Base-by-base conservation (phyloP, 306 rosid species). In the Amphicarpaea edgeworthii region DNA sequence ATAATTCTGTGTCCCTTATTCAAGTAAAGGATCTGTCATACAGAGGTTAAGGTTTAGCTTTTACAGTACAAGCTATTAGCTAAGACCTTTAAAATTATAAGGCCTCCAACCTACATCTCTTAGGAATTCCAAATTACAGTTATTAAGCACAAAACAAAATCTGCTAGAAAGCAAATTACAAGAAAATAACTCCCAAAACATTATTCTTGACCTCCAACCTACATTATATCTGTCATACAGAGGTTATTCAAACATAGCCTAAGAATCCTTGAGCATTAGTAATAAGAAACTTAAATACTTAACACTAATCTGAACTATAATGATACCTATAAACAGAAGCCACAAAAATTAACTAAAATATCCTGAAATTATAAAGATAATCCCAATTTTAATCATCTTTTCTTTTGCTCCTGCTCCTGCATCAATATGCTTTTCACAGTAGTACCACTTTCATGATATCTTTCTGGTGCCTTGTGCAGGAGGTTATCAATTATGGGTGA, bases 401-500 rank as follows among this genome's bases (percentile, higher is more conserved):
- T 24, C 14, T 67, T 40, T 43, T 66, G 14, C 14, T 67, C 53
- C 46, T 38, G 3, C 15, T 17, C 26, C 23, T 40, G 30, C 47
- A 21, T 51, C 34, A 46, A 58, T 43, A 7, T 7, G 47, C 66
- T 75, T 69, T 64, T 14, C n/a, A n/a, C n/a, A 28, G 16, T 66
- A 10, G 60, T 58, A 30, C 60, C 68, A 41, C 54, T 61, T 84
- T 21, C 4, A 34, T 68, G 61, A 37, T 75, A 75, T 72, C 58
- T 81, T 72, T 72, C 83, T 78, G 93, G 85, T 59, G 26, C 59
- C 79, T 64, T 50, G 26, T 76, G 47, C 55, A 58, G 83, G 85
- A 79, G 80, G 80, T 59, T 75, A 40, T 46, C 42, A 47, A 77
- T 46, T 58, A 95, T 92, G 99, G 97, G 91, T 80, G 96, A 92